Conservation (phyloP, 2,329 filamentous ascomycete species). For the Epichloe hybrida region DNA sequence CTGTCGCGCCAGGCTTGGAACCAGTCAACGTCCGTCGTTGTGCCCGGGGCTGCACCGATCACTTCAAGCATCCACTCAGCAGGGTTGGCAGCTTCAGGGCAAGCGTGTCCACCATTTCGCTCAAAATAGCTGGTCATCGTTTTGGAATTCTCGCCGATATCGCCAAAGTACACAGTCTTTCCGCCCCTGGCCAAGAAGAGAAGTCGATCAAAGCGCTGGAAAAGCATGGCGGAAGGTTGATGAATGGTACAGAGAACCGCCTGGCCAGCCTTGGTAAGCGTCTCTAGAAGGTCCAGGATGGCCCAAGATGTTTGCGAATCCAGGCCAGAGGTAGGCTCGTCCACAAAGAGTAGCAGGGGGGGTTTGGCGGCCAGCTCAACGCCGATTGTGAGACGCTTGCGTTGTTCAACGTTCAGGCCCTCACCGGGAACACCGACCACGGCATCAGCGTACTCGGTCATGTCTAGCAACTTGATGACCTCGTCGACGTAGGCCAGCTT, state of each 20-base stretch:
- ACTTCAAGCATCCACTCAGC: constrained; percentile 67
- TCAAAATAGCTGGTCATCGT: constrained; percentile 65
- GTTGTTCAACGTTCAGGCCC: constrained; percentile 60
- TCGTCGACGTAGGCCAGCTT: constrained; percentile 82
- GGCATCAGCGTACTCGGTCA: constrained; percentile 82
- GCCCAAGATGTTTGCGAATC: constrained; percentile 91
- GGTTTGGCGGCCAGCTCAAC: constrained; percentile 94
- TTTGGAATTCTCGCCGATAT: constrained; percentile 58
- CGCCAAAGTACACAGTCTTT: constrained; percentile 68
- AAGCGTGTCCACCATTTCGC: constrained; percentile 50
- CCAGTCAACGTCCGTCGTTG: constrained; percentile 52
- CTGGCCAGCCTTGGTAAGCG: constrained; percentile 76
- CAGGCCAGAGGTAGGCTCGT: constrained; percentile 88
- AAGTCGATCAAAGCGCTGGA: constrained; percentile 77
- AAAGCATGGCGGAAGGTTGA: constrained; percentile 90
- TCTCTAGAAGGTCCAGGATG: constrained; percentile 77
- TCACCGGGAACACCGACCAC: constrained; percentile 83
- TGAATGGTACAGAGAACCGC: constrained; percentile 96
- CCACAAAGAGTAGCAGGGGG: constrained; percentile 71
- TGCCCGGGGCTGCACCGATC: constrained; percentile 50
- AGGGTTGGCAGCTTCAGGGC: constrained; percentile 58
- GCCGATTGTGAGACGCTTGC: constrained; percentile 76
- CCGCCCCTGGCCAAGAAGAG: constrained; percentile 67
- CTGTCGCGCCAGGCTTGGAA: constrained; percentile 46
- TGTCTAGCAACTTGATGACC: constrained; percentile 80